These are phyloP conservation scores for Punica granatum DNA, from an alignment of 345 rosid species.

Conservation along the genomic window DNA sequence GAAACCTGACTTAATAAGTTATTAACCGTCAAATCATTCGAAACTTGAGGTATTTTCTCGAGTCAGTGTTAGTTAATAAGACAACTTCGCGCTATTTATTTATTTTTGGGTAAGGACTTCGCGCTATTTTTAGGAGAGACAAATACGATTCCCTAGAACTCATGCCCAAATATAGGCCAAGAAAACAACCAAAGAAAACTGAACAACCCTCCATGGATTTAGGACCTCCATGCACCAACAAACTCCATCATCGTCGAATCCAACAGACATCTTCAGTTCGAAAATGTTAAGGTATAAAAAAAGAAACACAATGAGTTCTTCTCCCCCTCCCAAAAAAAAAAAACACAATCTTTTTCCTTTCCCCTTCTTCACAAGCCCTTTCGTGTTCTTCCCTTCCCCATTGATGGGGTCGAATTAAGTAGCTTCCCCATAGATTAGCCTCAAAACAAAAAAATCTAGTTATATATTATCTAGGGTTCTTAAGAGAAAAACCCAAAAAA, in stretches of 20 bases:
- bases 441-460: not conserved
- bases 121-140: not conserved
- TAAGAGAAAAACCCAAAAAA: not conserved
- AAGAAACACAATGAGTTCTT: not conserved
- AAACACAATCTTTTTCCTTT: not conserved
- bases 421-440: not conserved
- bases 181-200: constrained; percentile 1
- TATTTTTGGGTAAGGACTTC: no score
- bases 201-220: not conserved
- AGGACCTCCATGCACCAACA: not conserved
- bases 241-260: not conserved
- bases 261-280: not conserved
- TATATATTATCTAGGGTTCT: not conserved
- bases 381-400: not conserved
- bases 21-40: not conserved
- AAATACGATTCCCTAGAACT: not conserved
- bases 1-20: not conserved
- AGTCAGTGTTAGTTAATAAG: not conserved
- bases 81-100: not conserved
- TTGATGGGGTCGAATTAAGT: no score
- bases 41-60: not conserved
- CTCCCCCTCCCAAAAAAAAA: not conserved
- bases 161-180: not conserved
- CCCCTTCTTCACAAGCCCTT: not conserved
- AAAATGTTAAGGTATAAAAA: not conserved